These are phyloP conservation scores for Colletotrichum sp. DNA, from an alignment of 2,329 filamentous ascomycete species.

Conservation along the genomic window DNA sequence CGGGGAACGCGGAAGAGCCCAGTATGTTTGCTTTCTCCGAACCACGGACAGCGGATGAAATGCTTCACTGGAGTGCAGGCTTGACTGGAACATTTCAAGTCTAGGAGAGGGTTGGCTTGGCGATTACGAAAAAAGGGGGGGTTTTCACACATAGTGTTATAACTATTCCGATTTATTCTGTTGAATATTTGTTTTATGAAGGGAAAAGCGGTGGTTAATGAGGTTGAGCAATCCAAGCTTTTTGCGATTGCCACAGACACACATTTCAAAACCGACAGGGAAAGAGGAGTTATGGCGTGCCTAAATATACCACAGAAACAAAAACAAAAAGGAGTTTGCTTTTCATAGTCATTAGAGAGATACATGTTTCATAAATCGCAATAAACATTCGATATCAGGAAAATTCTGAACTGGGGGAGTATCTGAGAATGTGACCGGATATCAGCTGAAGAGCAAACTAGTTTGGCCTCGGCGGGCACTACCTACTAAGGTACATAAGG, in stretches of 20 bases:
- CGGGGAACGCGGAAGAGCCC: not conserved
- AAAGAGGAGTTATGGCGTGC: not conserved
- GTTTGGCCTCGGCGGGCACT: not conserved
- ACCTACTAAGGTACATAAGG: too few relatives aligned
- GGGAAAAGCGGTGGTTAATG: not conserved
- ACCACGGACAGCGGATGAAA: not conserved
- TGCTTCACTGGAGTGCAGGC: slow-evolving; percentile 5
- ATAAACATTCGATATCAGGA: not conserved
- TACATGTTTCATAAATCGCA: not conserved
- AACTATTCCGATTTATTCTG: not conserved
- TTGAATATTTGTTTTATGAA: not conserved
- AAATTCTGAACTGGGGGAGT: not conserved
- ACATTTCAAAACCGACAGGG: not conserved
- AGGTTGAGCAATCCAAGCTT: not conserved
- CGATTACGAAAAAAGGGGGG: not conserved
- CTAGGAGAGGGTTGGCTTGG: not conserved
- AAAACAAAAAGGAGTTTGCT: not conserved
- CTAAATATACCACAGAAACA: not conserved
- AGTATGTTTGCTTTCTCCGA: not conserved
- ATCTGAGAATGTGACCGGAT: not conserved
- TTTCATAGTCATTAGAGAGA: not conserved
- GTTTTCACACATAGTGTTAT: not conserved
- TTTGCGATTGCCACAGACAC: not conserved
- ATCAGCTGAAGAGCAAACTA: not conserved
- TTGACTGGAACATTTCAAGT: not conserved